Base-by-base conservation (phyloP, 805 yeast species). In the Kodamaea leandrae region DNA sequence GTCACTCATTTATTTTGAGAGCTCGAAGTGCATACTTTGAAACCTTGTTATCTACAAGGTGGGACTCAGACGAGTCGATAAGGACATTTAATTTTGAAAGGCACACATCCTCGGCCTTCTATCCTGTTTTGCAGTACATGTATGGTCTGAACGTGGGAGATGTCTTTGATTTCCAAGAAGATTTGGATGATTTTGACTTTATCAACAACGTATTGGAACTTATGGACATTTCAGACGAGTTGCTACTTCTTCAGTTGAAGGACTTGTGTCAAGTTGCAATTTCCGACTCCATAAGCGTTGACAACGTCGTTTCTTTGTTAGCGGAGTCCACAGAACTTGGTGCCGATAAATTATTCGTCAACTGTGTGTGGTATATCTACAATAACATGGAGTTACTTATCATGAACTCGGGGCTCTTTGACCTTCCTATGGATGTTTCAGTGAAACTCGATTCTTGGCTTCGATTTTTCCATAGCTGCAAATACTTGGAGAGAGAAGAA, bases 281-380 rank as follows among this genome's bases (percentile, higher is more conserved):
- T 14, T 74, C 77, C 42, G 82, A 77, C 45, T 75, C 76, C 32
- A 72, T 83, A 14, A 60, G 57, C 16, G 61, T 78, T 8, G 85
- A 83, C 14, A 85, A 84, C 51, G 86, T 83, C 1, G 61, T 78
- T 9, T 43, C 71, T 0, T 53, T 88, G 10, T 53, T 86, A 10
- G 61, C 71, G 9, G 80, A 80, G 51, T 73, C 95, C 0, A 71
- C 71, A 34, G 51, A 62, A 14, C 62, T 72, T 35, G 59, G 72
- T 15, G 84, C 88, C 5, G 56, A 61, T 9, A 76, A 81, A 48
- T 58, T 89, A 26, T 68, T 78, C 45, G 68, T 71, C 37, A 74
- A 77, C 40, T 78, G 95, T 54, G 63, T 82, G 18, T 81, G 87
- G 82, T 84, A 76, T 49, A 67, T 86, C 9, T 79, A 76, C 48